Percentiles rank a stretch among this genome's conserved stretches.
Conservation (phyloP, 345 rosid species). For the Streptanthus diversifolius region DNA sequence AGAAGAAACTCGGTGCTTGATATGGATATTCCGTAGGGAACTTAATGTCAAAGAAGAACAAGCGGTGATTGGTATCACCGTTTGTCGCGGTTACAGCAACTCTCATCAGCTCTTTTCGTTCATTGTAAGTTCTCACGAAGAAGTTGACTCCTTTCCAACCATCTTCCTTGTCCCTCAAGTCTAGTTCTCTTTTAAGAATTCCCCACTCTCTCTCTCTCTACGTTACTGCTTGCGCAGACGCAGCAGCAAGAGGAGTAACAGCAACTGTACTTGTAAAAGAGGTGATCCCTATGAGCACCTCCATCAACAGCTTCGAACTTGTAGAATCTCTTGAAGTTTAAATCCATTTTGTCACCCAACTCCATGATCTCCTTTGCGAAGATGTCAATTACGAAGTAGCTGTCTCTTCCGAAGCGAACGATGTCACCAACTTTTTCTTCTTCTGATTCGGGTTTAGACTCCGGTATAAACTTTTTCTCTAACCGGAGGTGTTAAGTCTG, state of each 20-base stretch:
- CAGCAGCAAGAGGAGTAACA: slow-evolving; percentile 9
- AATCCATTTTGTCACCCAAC: slow-evolving; percentile 29
- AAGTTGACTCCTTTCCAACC: slow-evolving; percentile 9
- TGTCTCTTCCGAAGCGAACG: neutral
- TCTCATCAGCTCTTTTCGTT: slow-evolving; percentile 33
- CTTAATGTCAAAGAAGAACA: slow-evolving; percentile 30
- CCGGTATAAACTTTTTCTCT: neutral
- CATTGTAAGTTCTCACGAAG: slow-evolving; percentile 16
- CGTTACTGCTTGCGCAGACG: neutral
- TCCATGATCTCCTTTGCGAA: slow-evolving; percentile 35
- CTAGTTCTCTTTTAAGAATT: neutral
- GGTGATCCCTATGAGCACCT: slow-evolving; percentile 23
- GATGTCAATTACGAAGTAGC: slow-evolving; percentile 23
- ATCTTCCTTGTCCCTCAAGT: slow-evolving; percentile 7
- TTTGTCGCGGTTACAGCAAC: slow-evolving; percentile 8
- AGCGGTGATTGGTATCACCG: slow-evolving; percentile 3
- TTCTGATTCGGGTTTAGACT: neutral
- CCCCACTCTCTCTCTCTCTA: slow-evolving; percentile 14
- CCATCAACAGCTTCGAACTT: slow-evolving; percentile 14
- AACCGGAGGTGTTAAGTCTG: neutral
- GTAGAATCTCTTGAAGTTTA: slow-evolving; percentile 23
- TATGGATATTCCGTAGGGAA: slow-evolving; percentile 25
- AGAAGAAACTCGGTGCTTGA: slow-evolving; percentile 14
- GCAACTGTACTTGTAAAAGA: slow-evolving; percentile 6
- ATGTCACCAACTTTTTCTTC: slow-evolving; percentile 31